A percentile compares a stretch with the other conserved stretches of the same genome.
Evolutionary conservation across 1,284 basidiomycete genomes (phyloP).

Genomic region (Trametes polyzona): DNA sequence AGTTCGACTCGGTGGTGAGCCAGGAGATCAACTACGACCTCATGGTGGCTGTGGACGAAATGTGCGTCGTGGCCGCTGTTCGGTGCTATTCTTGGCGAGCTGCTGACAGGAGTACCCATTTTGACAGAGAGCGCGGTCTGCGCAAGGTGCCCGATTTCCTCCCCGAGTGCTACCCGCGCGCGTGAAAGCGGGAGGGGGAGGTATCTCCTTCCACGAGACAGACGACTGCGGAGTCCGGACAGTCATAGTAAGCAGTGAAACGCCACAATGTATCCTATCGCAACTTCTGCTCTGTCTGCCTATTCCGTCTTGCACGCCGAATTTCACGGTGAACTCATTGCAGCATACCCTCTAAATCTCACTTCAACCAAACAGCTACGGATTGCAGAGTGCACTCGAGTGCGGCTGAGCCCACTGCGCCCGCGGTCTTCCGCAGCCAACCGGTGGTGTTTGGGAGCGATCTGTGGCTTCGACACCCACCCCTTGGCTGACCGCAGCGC

Average conservation of each 20-base stretch:
- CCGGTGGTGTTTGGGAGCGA: too few species aligned
- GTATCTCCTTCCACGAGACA: too few species aligned
- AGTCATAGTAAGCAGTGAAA: constrained; percentile 10
- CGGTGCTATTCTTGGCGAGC: too few species aligned
- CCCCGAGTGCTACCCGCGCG: constrained; percentile 14
- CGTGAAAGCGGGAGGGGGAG: not conserved
- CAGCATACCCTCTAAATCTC: too few species aligned
- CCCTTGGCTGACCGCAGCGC: too few species aligned
- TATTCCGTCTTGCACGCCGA: not conserved
- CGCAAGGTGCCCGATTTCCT: constrained; percentile 30
- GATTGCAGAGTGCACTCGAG: too few species aligned
- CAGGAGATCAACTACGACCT: constrained; percentile 96
- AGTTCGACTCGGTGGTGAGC: constrained; percentile 87
- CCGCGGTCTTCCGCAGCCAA: too few species aligned
- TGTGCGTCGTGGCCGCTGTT: constrained; percentile 59
- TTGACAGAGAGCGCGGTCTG: constrained; percentile 31
- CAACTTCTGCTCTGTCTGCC: not conserved
- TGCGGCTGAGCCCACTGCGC: too few species aligned
- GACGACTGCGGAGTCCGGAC: too few species aligned
- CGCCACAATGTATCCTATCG: constrained; percentile 7
- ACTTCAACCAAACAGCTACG: too few species aligned
- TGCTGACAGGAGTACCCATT: not conserved
- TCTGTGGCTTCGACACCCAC: too few species aligned
- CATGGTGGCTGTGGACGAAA: constrained; percentile 87
- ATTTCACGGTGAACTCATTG: not conserved